Evolutionary conservation across 495 filamentous ascomycete genomes (phyloP), one percentile per base, ranked within the genome.

Genomic region (Podospora pseudopauciseta): DNA sequence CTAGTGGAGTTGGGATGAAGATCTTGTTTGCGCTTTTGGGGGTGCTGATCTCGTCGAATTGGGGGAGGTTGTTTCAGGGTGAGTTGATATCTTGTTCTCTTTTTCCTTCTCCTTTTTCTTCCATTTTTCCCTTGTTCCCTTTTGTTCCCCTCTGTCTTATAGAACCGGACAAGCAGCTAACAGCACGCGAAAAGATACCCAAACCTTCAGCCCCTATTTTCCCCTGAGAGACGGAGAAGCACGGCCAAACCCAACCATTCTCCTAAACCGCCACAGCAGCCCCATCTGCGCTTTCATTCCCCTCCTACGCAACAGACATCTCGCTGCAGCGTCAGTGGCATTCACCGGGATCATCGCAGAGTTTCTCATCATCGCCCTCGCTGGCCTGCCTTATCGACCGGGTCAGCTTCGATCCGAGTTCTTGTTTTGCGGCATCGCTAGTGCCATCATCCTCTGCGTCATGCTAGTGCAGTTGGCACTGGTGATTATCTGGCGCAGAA

Each of bases 401-500:
- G 75, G 75, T n/a, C 75, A 77, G 69, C 64, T 72, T 30, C 67
- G 75, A 0, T 63, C 66, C 61, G 75, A 75, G 68, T 77, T 77
- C 62, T 53, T 77, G 26, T 70, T 75, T 62, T 75, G 72, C 67
- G 64, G 71, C 30, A 65, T 72, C 28, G 66, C 64, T 20, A 65
- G 63, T 49, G 59, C 65, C 20, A 62, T 65, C 19, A 72, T 77
- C 28, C 70, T 77, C 23, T 59, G 44, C 20, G 4, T 71, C 11
- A 77, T 77, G 75, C 44, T 75, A 16, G 56, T 61, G 13, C 68
- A 72, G 67, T 54, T 77, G 5, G 60, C 71, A 4, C 28, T 67
- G 34, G 63, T 68, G 7, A 34, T 49, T 5, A n/a, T 68, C n/a
- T 73, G 72, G 72, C 66, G 68, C 4, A 65, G 69, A 9, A 2